phyloP scores from a whole-genome alignment of 495 filamentous ascomycete genomes.

The Aspergillus wentii region DNA sequence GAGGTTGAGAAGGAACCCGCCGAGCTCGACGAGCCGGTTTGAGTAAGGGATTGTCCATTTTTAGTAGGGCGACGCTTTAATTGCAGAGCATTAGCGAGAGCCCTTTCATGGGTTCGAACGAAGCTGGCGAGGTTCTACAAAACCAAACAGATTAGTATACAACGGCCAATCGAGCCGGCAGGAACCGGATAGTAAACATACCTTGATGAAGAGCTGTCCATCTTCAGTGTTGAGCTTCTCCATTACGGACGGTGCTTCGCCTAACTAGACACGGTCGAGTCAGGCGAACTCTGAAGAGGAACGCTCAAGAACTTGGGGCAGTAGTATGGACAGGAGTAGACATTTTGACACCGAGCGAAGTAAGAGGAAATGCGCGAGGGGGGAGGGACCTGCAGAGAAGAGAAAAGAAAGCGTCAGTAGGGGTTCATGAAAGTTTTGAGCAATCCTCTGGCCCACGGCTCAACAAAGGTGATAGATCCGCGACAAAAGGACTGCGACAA shows the following conservation, averaged over 20 bases:
- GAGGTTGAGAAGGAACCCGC: slow-evolving; percentile 62
- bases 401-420: neutral
- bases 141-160: slow-evolving; percentile 6
- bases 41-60: slow-evolving; percentile 52
- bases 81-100: slow-evolving; percentile 91
- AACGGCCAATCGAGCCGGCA: neutral
- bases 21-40: slow-evolving; percentile 44
- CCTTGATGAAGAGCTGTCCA: slow-evolving; percentile 86
- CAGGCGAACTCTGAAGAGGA: slow-evolving; percentile 33
- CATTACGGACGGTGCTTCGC: slow-evolving; percentile 31
- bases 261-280: slow-evolving; percentile 20
- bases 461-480: too few species aligned
- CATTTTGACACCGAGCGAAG: slow-evolving; percentile 36
- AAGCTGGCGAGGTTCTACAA: slow-evolving; percentile 85
- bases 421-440: too few species aligned
- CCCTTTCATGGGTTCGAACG: slow-evolving; percentile 95
- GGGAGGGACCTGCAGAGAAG: slow-evolving; percentile 5
- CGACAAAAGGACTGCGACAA: too few species aligned
- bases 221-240: slow-evolving; percentile 65
- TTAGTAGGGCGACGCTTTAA: slow-evolving; percentile 63
- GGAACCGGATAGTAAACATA: slow-evolving; percentile 27
- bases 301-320: slow-evolving; percentile 32
- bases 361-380: slow-evolving; percentile 8
- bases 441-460: neutral
- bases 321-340: slow-evolving; percentile 22